Percentiles rank a stretch among this genome's conserved stretches.
Evolutionary conservation across 208 protist genomes (phyloP).

Genomic region (Trypanosoma caninum): DNA sequence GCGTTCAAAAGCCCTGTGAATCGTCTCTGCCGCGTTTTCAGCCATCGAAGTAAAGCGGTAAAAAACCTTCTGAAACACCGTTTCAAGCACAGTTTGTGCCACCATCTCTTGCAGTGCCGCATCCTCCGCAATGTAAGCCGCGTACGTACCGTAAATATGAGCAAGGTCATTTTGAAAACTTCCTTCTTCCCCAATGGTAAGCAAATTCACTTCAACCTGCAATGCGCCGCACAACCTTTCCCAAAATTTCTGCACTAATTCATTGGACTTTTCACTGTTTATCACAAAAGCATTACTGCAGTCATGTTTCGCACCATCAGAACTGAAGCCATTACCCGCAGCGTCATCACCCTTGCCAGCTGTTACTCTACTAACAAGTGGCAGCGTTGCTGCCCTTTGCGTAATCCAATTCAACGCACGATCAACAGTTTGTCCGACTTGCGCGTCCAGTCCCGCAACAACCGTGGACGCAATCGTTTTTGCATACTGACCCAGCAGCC

Average conservation of each 20-base stretch:
- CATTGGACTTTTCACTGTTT: conserved; percentile 53
- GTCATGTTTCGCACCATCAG: conserved; percentile 1
- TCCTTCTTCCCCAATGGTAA: no score
- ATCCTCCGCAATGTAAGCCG: conserved; percentile 52
- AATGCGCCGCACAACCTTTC: conserved; percentile 28
- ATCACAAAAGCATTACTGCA: conserved; percentile 21
- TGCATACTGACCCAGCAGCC: conserved; percentile 53
- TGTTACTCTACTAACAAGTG: conserved; percentile 38
- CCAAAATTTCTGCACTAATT: conserved; percentile 62
- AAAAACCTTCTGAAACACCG: conserved; percentile 49
- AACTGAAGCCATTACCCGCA: background rate
- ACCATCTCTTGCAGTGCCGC: conserved; percentile 41
- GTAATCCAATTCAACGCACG: conserved; percentile 44
- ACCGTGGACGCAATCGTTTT: conserved; percentile 50
- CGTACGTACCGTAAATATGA: conserved; percentile 53
- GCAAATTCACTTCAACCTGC: conserved; percentile 28
- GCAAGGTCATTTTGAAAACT: no score
- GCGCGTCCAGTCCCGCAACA: conserved; percentile 40
- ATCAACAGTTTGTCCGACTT: conserved; percentile 49
- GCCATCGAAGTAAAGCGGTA: conserved; percentile 71
- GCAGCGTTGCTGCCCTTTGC: conserved; percentile 47
- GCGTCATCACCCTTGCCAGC: background rate
- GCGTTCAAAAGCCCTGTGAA: conserved; percentile 74
- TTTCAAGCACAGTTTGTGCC: conserved; percentile 48
- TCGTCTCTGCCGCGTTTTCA: conserved; percentile 63